These are phyloP conservation scores for Artemisia argyi DNA, from an alignment of 129 eudicot genomes.

Conservation along the genomic window DNA sequence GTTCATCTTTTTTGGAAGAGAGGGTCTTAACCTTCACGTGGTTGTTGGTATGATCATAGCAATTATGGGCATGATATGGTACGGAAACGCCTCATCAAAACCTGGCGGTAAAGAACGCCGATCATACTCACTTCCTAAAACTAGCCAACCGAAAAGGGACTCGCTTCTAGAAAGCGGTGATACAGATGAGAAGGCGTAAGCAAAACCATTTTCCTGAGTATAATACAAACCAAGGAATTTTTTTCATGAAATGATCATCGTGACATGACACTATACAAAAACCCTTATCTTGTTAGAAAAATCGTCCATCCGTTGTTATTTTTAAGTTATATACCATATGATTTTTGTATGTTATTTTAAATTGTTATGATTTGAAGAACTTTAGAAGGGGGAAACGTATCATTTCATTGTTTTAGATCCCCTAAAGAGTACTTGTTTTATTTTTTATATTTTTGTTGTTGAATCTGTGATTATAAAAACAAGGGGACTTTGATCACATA, in stretches of 20 bases:
- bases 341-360: conserved; percentile 35
- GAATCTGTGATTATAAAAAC: conserved; percentile 8
- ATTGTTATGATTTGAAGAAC: conserved; percentile 31
- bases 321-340: conserved; percentile 33
- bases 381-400: conserved; percentile 10
- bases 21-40: conserved; percentile 70
- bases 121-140: conserved; percentile 35
- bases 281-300: conserved; percentile 12
- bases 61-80: conserved; percentile 51
- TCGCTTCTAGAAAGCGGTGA: conserved; percentile 37
- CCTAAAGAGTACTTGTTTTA: conserved; percentile 8
- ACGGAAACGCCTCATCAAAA: conserved; percentile 51
- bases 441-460: neutral
- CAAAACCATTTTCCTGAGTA: conserved; percentile 11
- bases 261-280: conserved; percentile 9
- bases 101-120: conserved; percentile 57
- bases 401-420: conserved; percentile 17
- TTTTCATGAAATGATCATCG: conserved; percentile 9
- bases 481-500: neutral
- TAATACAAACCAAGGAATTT: conserved; percentile 18
- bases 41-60: conserved; percentile 52
- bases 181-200: conserved; percentile 36
- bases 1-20: conserved; percentile 64
- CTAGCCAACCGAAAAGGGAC: conserved; percentile 37
- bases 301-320: conserved; percentile 13